Evolutionary conservation across 2,329 filamentous ascomycete species (phyloP).

Genomic region (Colletotrichum magnum): DNA sequence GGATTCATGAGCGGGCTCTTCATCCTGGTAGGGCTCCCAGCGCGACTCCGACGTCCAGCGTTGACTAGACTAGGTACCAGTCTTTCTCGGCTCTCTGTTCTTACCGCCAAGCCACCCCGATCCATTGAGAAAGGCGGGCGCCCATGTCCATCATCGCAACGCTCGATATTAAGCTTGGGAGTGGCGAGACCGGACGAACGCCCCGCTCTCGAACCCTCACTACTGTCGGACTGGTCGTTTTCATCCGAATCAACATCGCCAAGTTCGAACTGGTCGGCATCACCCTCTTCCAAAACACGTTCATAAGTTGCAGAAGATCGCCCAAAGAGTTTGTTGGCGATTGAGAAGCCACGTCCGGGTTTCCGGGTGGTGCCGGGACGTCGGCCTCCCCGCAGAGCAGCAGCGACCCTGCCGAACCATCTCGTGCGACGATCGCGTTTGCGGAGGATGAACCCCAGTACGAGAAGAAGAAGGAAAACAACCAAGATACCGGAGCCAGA

Average conservation of each 20-base stretch:
- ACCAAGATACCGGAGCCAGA: constrained; percentile 82
- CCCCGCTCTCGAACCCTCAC: constrained; percentile 68
- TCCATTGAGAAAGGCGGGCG: constrained; percentile 64
- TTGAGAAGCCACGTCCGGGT: constrained; percentile 61
- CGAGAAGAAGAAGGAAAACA: constrained; percentile 80
- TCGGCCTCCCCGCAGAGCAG: constrained; percentile 56
- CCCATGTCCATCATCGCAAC: constrained; percentile 61
- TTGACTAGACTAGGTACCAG: constrained; percentile 72
- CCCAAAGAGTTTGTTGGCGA: constrained; percentile 77
- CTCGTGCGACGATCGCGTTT: constrained; percentile 82
- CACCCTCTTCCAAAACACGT: constrained; percentile 86
- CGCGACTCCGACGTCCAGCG: constrained; percentile 70
- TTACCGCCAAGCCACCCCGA: constrained; percentile 80
- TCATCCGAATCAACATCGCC: constrained; percentile 75
- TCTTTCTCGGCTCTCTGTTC: constrained; percentile 90
- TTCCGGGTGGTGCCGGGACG: constrained; percentile 64
- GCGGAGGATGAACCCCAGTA: constrained; percentile 81
- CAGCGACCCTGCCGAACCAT: constrained; percentile 68
- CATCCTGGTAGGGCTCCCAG: constrained; percentile 69
- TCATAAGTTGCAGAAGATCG: constrained; percentile 77
- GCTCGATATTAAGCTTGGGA: constrained; percentile 70
- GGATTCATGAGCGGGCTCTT: constrained; percentile 71
- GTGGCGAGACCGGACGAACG: constrained; percentile 77
- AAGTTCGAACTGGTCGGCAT: constrained; percentile 83
- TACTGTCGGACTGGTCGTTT: constrained; percentile 75